These are phyloP conservation scores for Hypomontagnella submonticulosa DNA, from an alignment of 495 filamentous ascomycete species.

Conservation along the genomic window DNA sequence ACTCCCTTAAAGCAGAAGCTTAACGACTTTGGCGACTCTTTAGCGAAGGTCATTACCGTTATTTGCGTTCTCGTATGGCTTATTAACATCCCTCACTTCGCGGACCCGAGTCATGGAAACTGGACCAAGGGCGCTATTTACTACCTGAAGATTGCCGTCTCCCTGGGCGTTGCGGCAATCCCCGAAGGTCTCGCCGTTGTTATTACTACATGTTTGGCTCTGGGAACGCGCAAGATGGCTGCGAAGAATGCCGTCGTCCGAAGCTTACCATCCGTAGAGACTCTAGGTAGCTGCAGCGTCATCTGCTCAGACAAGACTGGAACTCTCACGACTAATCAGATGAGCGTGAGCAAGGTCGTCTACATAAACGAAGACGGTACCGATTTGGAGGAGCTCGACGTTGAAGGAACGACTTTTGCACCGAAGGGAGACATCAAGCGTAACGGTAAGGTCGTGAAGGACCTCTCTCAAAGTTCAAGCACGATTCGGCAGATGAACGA, in stretches of 20 bases:
- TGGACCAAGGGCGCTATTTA: constrained; percentile 99
- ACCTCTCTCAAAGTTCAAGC: constrained; percentile 78
- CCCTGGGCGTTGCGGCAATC: constrained; percentile 96
- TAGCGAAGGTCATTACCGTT: constrained; percentile 97
- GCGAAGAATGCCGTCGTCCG: constrained; percentile 97
- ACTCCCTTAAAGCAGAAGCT: constrained; percentile 98
- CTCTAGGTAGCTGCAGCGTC: constrained; percentile 97
- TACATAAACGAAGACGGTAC: constrained; percentile 78
- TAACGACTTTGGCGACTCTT: constrained; percentile 95
- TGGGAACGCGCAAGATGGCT: constrained; percentile 98
- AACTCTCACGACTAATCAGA: constrained; percentile 98
- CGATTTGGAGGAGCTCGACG: constrained; percentile 85
- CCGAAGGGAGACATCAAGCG: constrained; percentile 78
- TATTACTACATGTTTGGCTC: constrained; percentile 94
- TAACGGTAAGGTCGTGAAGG: constrained; percentile 72
- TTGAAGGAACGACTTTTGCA: constrained; percentile 94
- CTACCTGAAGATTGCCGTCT: constrained; percentile 99
- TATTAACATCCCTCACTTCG: constrained; percentile 98
- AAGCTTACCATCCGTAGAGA: constrained; percentile 96
- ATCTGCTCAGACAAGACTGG: constrained; percentile 99
- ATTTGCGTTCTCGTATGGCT: constrained; percentile 98
- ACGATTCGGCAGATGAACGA: constrained; percentile 85
- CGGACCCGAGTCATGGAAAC: constrained; percentile 88
- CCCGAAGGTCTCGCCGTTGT: constrained; percentile 97
- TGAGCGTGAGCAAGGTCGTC: constrained; percentile 96